phyloP scores from a whole-genome alignment of 106 monocot genomes.

The Agapanthus africanus region DNA sequence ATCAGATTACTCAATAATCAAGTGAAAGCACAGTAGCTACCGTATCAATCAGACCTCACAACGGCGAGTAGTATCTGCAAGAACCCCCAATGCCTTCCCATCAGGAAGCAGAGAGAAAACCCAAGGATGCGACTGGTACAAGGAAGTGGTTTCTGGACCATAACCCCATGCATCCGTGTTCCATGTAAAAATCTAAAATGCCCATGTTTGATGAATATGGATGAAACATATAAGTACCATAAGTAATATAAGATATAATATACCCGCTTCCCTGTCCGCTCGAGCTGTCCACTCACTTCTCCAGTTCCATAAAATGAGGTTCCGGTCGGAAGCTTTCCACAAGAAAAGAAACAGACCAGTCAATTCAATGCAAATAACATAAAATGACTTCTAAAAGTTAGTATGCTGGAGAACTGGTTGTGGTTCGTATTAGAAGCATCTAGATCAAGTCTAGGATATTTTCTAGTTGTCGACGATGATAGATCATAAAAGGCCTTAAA shows the following conservation, averaged over 20 bases:
- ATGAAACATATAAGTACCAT: neutral
- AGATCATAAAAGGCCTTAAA: too few relatives aligned
- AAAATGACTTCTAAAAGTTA: neutral
- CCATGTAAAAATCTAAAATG: conserved; percentile 83
- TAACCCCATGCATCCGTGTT: conserved; percentile 98
- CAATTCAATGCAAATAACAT: neutral
- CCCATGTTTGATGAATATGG: neutral
- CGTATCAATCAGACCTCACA: conserved; percentile 56
- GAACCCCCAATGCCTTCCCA: conserved; percentile 80
- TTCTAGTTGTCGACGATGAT: too few relatives aligned
- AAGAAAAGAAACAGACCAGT: neutral
- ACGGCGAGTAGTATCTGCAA: conserved; percentile 91
- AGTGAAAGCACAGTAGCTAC: neutral
- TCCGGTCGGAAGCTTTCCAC: conserved; percentile 59
- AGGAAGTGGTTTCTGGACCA: conserved; percentile 78
- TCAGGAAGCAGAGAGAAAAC: conserved; percentile 76
- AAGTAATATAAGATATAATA: neutral
- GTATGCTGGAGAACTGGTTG: neutral
- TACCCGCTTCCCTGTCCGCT: conserved; percentile 93
- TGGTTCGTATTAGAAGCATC: too few relatives aligned
- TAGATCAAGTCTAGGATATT: too few relatives aligned
- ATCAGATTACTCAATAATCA: neutral
- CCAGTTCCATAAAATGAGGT: conserved; percentile 95
- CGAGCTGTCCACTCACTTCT: conserved; percentile 90
- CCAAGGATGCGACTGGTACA: conserved; percentile 99